phyloP scores from a whole-genome alignment of 768 basidiomycete genomes.

The Boletus patriciae region DNA sequence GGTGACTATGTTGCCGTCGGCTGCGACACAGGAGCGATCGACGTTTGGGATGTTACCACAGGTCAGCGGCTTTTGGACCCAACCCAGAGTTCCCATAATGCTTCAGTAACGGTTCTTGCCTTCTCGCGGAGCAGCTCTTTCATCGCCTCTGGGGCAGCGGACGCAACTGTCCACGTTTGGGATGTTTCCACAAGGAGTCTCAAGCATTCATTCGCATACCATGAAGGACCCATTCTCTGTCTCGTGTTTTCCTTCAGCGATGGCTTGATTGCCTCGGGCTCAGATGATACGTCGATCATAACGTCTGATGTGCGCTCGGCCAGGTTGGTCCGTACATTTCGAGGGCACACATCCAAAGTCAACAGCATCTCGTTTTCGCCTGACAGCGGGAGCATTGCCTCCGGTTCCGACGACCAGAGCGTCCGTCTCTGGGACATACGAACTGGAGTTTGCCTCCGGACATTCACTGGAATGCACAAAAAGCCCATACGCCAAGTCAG shows the following conservation, averaged over 20 bases:
- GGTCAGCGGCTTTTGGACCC: constrained; percentile 12
- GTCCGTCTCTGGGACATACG: constrained; percentile 27
- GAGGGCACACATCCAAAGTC: constrained; percentile 19
- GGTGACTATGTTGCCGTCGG: constrained; percentile 17
- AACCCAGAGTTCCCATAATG: neutral
- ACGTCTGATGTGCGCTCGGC: constrained; percentile 15
- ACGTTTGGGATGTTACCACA: constrained; percentile 21
- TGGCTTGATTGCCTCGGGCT: constrained; percentile 15
- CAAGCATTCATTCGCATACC: constrained; percentile 12
- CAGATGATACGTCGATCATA: constrained; percentile 12
- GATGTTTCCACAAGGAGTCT: constrained; percentile 4
- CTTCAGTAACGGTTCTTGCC: constrained; percentile 8
- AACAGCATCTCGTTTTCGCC: constrained; percentile 24
- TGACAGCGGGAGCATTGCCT: constrained; percentile 18
- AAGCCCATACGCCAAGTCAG: constrained; percentile 18
- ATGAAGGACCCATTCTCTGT: constrained; percentile 14
- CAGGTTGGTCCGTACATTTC: constrained; percentile 6
- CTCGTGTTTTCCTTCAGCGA: constrained; percentile 23
- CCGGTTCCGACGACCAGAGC: constrained; percentile 22
- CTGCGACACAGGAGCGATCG: constrained; percentile 10
- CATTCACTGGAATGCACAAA: constrained; percentile 12
- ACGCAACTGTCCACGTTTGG: constrained; percentile 20
- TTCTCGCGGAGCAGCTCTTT: constrained; percentile 12
- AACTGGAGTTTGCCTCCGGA: constrained; percentile 19
- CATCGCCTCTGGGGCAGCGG: constrained; percentile 17